Base-by-base conservation (phyloP, 2,329 filamentous ascomycete species). In the Chaetomium sp. region DNA sequence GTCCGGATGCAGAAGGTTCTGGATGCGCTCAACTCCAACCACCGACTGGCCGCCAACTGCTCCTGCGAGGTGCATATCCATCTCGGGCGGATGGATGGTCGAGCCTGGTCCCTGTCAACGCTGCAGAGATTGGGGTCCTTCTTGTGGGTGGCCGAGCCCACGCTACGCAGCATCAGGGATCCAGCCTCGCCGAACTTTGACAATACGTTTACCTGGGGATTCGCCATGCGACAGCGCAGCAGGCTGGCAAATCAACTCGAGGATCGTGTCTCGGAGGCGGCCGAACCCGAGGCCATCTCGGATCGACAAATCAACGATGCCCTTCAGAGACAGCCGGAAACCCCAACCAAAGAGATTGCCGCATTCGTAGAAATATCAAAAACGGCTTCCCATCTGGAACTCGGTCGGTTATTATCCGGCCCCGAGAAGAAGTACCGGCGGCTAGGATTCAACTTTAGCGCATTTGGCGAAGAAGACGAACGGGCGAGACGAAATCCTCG, bases 381-480 rank as follows among this genome's bases (percentile, higher is more conserved):
- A 5, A 68, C 70, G 0, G 50, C 56, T 1, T 73, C 74, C 0
- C 68, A 74, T 38, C 49, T 65, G 3, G 71, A 77, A 51, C 72
- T 79, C 5, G 78, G 77, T 8, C 68, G 66, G 55, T 69, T 79
- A 29, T 71, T 80, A 13, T 78, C 77, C 1, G 77, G 78, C 0
- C 64, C 70, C 0, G 70, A 70, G 35, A 71, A 69, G 38, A 72
- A 72, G 60, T 74, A 76, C 67, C 73, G 76, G 0, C 74, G 77
- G 5, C 74, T 79, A 3, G 77, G 78, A 1, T 78, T 78, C 72
- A 79, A 79, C 68, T 79, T 79, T 55, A 77, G 76, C 63, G 74
- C 76, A 1, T 77, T 79, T 53, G 76, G 74, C 1, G 68, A 71
- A 31, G 77, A 78, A 55, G 75, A 77, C 62, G 75, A 76, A 50